phyloP scores from a whole-genome alignment of 2,329 filamentous ascomycete species.

The Aspergillus unguis region DNA sequence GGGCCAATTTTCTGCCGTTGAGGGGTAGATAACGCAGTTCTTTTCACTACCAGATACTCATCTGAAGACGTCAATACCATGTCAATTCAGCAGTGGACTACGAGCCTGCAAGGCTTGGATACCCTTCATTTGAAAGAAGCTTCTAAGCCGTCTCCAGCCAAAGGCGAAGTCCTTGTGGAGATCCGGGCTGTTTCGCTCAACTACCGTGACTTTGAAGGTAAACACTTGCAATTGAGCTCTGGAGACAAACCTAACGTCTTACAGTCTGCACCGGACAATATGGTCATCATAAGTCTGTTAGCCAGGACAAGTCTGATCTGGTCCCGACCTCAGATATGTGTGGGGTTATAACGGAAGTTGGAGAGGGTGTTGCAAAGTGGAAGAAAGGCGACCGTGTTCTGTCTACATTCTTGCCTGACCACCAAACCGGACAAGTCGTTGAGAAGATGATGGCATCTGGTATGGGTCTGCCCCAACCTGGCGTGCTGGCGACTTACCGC shows the following conservation, averaged over 20 bases:
- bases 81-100: slow-evolving; percentile 51
- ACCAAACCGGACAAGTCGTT: slow-evolving; percentile 58
- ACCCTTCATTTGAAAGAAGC: slow-evolving; percentile 48
- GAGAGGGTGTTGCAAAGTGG: slow-evolving; percentile 48
- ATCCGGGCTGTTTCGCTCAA: slow-evolving; percentile 53
- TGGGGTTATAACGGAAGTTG: slow-evolving; percentile 55
- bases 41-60: background rate
- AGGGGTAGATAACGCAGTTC: background rate
- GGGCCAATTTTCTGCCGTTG: background rate
- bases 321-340: slow-evolving; percentile 71
- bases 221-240: background rate
- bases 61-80: background rate
- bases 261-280: slow-evolving; percentile 64
- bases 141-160: slow-evolving; percentile 47
- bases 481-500: slow-evolving; percentile 44
- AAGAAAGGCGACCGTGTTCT: slow-evolving; percentile 63
- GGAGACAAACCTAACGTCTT: background rate
- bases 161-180: slow-evolving; percentile 54
- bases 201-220: slow-evolving; percentile 50
- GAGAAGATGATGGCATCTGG: slow-evolving; percentile 55
- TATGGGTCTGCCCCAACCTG: slow-evolving; percentile 58
- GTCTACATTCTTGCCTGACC: slow-evolving; percentile 56
- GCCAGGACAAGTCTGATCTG: slow-evolving; percentile 39
- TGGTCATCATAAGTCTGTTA: slow-evolving; percentile 60
- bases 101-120: slow-evolving; percentile 55